phyloP scores from a whole-genome alignment of 345 rosid genomes.

The Brassica cretica region DNA sequence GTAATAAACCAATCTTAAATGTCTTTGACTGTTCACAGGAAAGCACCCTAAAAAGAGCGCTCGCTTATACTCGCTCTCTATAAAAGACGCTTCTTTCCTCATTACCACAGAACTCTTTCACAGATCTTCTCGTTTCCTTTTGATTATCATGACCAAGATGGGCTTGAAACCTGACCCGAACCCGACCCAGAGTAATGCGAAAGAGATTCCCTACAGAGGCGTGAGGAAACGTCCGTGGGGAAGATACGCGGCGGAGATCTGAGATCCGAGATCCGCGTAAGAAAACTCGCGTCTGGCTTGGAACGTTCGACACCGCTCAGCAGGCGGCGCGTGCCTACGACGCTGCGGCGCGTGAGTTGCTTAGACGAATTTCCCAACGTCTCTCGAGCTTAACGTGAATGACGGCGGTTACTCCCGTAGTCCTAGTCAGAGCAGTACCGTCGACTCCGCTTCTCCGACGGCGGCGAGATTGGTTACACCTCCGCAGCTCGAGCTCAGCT shows the following conservation, averaged over 20 bases:
- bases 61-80: conserved; percentile 15
- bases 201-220: conserved; percentile 75
- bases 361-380: conserved; percentile 67
- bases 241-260: conserved; percentile 91
- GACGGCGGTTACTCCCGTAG: conserved; percentile 39
- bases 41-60: conserved; percentile 49
- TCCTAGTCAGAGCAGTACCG: conserved; percentile 76
- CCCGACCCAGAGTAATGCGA: conserved; percentile 15
- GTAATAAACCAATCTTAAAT: conserved; percentile 23
- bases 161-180: conserved; percentile 12
- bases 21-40: conserved; percentile 10
- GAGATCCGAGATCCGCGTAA: conserved; percentile 75
- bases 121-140: neutral
- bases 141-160: neutral
- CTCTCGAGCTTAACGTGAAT: conserved; percentile 32
- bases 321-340: conserved; percentile 95
- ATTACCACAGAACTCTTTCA: conserved; percentile 25
- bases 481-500: conserved; percentile 55
- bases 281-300: conserved; percentile 90
- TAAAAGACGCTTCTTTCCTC: conserved; percentile 27
- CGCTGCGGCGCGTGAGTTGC: conserved; percentile 78
- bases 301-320: conserved; percentile 87
- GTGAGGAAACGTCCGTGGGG: conserved; percentile 97
- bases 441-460: conserved; percentile 57
- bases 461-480: conserved; percentile 42